Conservation (phyloP, 1,139 yeast genomes). For the Lodderomyces orthopsilosis region DNA sequence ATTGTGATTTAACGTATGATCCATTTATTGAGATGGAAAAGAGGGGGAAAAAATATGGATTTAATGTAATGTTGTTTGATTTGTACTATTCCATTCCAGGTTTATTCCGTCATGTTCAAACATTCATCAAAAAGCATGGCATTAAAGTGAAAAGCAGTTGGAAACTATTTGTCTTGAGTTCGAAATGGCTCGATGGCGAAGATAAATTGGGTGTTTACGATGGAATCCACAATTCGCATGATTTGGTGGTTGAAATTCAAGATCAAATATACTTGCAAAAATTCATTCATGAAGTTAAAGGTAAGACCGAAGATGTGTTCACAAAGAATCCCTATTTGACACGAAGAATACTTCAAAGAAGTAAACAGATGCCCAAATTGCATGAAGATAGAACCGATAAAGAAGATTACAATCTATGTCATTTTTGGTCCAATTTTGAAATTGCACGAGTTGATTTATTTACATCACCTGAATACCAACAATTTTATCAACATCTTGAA, state of each 20-base stretch:
- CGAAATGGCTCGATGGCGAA: slow-evolving; percentile 23
- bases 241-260: slow-evolving; percentile 29
- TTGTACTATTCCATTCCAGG: slow-evolving; percentile 77
- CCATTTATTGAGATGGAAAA: slow-evolving; percentile 81
- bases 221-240: slow-evolving; percentile 13
- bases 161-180: slow-evolving; percentile 49
- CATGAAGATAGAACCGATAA: slow-evolving; percentile 56
- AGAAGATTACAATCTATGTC: slow-evolving; percentile 76
- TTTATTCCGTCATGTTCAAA: slow-evolving; percentile 65
- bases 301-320: slow-evolving; percentile 20
- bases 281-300: slow-evolving; percentile 18
- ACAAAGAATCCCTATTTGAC: slow-evolving; percentile 22
- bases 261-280: slow-evolving; percentile 24
- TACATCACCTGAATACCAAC: slow-evolving; percentile 57
- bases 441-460: slow-evolving; percentile 79
- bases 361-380: slow-evolving; percentile 30
- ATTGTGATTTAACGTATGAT: slow-evolving; percentile 87
- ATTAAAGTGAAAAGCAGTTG: slow-evolving; percentile 57
- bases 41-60: slow-evolving; percentile 73
- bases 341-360: slow-evolving; percentile 23
- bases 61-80: slow-evolving; percentile 73
- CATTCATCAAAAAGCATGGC: slow-evolving; percentile 48
- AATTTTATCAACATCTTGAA: slow-evolving; percentile 67
- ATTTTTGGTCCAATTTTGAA: slow-evolving; percentile 94
- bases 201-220: slow-evolving; percentile 4